Conservation (phyloP, 1,284 basidiomycete species). For the Rhizoctonia solani region DNA sequence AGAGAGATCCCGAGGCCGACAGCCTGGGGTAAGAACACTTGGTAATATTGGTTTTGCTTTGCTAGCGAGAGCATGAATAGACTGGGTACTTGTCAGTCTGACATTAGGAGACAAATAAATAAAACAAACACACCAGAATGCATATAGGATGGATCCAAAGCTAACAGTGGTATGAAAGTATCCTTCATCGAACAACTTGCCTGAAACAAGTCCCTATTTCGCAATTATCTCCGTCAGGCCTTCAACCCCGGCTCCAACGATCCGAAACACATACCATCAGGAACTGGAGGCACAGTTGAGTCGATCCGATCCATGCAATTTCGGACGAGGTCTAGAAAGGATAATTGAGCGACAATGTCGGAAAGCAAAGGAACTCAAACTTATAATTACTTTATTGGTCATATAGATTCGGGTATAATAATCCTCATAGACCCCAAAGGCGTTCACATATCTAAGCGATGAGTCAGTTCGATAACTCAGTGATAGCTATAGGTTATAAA, state of each 20-base stretch:
- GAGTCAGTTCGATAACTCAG: not conserved
- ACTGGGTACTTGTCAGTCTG: not conserved
- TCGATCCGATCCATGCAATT: conserved; percentile 23
- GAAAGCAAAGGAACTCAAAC: not conserved
- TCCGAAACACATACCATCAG: conserved; percentile 1
- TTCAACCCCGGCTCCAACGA: not conserved
- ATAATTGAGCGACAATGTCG: not conserved
- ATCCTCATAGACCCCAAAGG: conserved; percentile 26
- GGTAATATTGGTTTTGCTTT: conserved; percentile 46
- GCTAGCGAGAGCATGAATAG: conserved; percentile 50
- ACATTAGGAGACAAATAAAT: not conserved
- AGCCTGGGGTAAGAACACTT: conserved; percentile 51
- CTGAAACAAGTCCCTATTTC: conserved; percentile 13
- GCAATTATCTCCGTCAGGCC: not conserved
- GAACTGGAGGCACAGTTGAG: conserved; percentile 18
- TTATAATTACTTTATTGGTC: conserved; percentile 14
- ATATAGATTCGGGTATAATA: conserved; percentile 26
- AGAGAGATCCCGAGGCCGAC: conserved; percentile 51
- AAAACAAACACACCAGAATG: conserved; percentile 2
- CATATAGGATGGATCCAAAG: conserved; percentile 10
- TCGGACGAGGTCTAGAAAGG: conserved; percentile 9
- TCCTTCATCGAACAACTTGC: conserved; percentile 18
- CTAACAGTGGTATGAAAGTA: conserved; percentile 15
- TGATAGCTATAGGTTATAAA: not conserved
- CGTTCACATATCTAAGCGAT: conserved; percentile 17